Evolutionary conservation across 2,329 filamentous ascomycete species (phyloP), one percentile per base, ranked within the genome.

Genomic region (Trichoderma polysporum): DNA sequence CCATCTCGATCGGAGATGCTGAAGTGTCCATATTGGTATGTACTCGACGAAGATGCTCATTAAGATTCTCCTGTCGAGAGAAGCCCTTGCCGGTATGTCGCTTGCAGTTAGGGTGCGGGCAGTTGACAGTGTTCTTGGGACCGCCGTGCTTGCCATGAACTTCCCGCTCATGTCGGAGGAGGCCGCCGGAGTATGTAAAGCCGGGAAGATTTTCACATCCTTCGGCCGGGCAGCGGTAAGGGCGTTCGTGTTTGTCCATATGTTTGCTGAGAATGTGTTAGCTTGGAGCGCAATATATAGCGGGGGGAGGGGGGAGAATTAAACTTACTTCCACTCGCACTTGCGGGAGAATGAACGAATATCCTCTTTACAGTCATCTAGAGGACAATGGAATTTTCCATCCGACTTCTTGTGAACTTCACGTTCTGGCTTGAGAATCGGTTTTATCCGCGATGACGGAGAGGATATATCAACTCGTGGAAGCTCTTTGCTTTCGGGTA

Each of bases 221-320:
- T n/a, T 87, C 85, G 50, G 90, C 89, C 25, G 83, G 84, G 78
- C 94, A 98, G 74, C 93, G 91, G 76, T 97, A 98, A 1, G 94
- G 94, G 13, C 94, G 86, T 72, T 97, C 93, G 77, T 98, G 94
- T 77, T 97, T 97, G 80, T 98, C 94, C 94, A 97, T 97, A 77
- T 98, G 94, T 81, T 98, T 97, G 76, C 93, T 97, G 71, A 7
- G 19, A 31, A 15, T 3, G 10, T 31, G 69, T 78, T 71, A 78
- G 73, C 70, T 65, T 66, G 56, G n/a, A 19, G 17, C 29, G n/a
- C 53, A 27, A 45, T 13, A 49, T 10, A 35, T 41, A 22, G 22
- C 22, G 27, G 31, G n/a, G 45, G 33, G 37, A 29, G 37, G 45
- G 35, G 25, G 27, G 33, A 29, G 37, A n/a, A 9, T 8, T 45